Conservation (phyloP, 2,329 filamentous ascomycete genomes). For the Tothia fuscella region DNA sequence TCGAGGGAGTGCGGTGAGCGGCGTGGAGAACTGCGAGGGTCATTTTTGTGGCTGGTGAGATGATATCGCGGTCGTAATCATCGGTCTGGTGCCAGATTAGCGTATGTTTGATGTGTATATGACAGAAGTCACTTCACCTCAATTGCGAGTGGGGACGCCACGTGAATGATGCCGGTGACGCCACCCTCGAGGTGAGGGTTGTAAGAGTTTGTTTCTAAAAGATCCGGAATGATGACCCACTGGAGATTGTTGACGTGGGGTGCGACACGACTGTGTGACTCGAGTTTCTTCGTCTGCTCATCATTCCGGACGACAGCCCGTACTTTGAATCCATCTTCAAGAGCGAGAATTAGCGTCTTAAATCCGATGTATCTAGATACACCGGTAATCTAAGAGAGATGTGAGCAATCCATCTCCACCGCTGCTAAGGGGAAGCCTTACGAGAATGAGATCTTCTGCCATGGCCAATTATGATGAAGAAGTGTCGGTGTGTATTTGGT, state of each 20-base stretch:
- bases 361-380: conserved; percentile 28
- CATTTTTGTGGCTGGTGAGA: conserved; percentile 21
- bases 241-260: conserved; percentile 12
- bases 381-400: conserved; percentile 26
- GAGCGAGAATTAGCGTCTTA: conserved; percentile 21
- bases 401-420: no score
- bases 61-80: conserved; percentile 12
- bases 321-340: conserved; percentile 25
- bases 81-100: conserved; percentile 3
- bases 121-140: not conserved
- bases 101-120: not conserved
- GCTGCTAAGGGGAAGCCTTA: no score
- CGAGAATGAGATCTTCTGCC: no score
- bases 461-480: no score
- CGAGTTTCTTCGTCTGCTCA: conserved; percentile 20
- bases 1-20: conserved; percentile 20
- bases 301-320: conserved; percentile 24
- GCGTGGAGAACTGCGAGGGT: conserved; percentile 27
- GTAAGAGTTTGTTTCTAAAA: conserved; percentile 25
- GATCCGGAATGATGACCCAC: conserved; percentile 25
- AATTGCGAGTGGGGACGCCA: conserved; percentile 15
- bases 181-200: conserved; percentile 29
- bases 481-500: no score
- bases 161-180: conserved; percentile 27
- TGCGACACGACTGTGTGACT: conserved; percentile 18